Evolutionary conservation across 2,329 filamentous ascomycete genomes (phyloP), one percentile per base, ranked within the genome.

Genomic region (Monosporascus sp.): DNA sequence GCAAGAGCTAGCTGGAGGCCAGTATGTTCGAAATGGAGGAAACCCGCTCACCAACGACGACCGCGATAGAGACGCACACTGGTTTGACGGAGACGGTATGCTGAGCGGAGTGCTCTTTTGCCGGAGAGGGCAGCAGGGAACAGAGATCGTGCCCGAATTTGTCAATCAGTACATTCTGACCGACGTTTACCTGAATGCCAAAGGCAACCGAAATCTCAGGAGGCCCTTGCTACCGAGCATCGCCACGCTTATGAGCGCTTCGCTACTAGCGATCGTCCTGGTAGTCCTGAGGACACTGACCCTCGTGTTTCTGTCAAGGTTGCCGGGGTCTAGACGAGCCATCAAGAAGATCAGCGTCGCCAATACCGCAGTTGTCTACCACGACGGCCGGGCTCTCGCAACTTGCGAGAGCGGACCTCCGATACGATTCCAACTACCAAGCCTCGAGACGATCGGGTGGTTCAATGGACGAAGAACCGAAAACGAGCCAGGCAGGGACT

Each of bases 41-140:
- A 89, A 89, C 60, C 85, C 86, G 6, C 72, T 86, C 7, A 77
- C 77, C 27, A 84, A 88, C 53, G 72, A 80, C 22, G 80, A 86
- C 51, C 65, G 82, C 3, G 78, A 77, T 39, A 76, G 83, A 57
- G 83, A 86, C 62, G 78, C 82, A 8, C 86, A 89, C 63, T 89
- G 85, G 85, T 89, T 89, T 56, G 86, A 89, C 59, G 86, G 86
- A 34, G 85, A 89, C 64, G 86, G 86, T 5, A 89, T 89, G 86
- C 78, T 89, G 11, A 81, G 81, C 31, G 86, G 86, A 1, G 84
- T 89, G 0, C 74, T 74, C 18, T 89, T 87, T 63, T 72, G 72
- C 27, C 73, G 72, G 7, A 50, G 27, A 2, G 68, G 68, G 3
- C 67, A 70, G 6, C 64, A 73, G 3, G 67, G 67, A 3, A 57